Percentiles rank a stretch among this genome's conserved stretches.
Evolutionary conservation across 257 asterid species (phyloP).

Genomic region (Fraxinus americana): DNA sequence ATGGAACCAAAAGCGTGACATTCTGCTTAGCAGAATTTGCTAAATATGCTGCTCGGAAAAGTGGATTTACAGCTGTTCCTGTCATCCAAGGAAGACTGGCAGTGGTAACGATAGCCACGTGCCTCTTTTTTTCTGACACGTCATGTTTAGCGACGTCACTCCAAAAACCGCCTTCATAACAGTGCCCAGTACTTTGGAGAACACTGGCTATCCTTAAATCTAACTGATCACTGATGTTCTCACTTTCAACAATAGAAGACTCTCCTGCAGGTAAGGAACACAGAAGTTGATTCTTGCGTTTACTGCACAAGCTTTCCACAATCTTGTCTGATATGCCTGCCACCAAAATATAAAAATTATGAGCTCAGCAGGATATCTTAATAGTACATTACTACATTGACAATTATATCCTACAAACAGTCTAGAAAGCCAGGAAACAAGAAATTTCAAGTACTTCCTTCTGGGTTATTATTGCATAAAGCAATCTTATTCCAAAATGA

Average conservation of each 20-base stretch:
- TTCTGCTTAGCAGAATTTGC: conserved; percentile 83
- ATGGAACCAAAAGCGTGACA: conserved; percentile 94
- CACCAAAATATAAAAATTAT: conserved; percentile 25
- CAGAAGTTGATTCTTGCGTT: conserved; percentile 68
- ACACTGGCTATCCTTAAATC: conserved; percentile 94
- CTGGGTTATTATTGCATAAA: background rate
- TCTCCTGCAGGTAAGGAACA: conserved; percentile 72
- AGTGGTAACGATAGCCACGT: conserved; percentile 95
- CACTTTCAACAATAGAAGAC: conserved; percentile 67
- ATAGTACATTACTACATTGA: background rate
- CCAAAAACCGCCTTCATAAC: conserved; percentile 92
- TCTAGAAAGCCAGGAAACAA: background rate
- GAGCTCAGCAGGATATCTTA: conserved; percentile 17
- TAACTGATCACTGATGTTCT: conserved; percentile 65
- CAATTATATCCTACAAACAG: background rate
- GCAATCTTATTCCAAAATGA: background rate
- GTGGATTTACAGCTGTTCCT: conserved; percentile 97
- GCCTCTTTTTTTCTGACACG: conserved; percentile 64
- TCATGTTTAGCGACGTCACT: conserved; percentile 56
- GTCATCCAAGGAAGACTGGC: conserved; percentile 99
- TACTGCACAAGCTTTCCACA: conserved; percentile 89
- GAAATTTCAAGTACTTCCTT: background rate
- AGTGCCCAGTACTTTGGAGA: conserved; percentile 90
- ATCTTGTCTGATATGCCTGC: conserved; percentile 90
- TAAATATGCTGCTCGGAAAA: conserved; percentile 95